phyloP scores from a whole-genome alignment of 305 asterid genomes.

The Nicotiana rustica region DNA sequence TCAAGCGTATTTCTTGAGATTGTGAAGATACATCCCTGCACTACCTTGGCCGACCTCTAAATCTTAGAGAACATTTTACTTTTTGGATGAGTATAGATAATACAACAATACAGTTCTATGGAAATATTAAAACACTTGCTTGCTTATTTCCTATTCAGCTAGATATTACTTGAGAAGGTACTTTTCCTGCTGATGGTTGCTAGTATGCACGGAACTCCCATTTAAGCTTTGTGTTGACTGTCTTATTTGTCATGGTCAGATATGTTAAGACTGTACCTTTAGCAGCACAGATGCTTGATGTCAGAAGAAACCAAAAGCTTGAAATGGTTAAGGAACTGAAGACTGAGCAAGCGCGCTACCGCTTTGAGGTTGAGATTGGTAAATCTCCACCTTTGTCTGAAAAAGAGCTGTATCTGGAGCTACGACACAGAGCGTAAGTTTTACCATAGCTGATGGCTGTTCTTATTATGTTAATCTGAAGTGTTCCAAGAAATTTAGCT shows the following conservation, averaged over 20 bases:
- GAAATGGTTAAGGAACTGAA: slow-evolving; percentile 83
- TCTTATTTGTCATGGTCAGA: slow-evolving; percentile 58
- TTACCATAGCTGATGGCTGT: slow-evolving; percentile 28
- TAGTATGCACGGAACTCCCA: not conserved
- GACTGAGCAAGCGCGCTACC: slow-evolving; percentile 81
- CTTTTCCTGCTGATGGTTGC: slow-evolving; percentile 31
- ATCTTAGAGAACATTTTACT: not conserved
- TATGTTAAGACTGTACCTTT: slow-evolving; percentile 94
- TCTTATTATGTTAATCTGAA: slow-evolving; percentile 10
- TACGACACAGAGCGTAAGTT: slow-evolving; percentile 86
- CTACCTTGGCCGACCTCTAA: slow-evolving; percentile 8
- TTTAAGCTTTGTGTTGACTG: slow-evolving; percentile 38
- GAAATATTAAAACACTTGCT: slow-evolving; percentile 23
- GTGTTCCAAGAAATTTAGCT: slow-evolving; percentile 22
- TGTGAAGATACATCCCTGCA: not conserved
- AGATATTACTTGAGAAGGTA: not conserved
- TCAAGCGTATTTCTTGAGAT: slow-evolving; percentile 30
- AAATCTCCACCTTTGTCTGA: slow-evolving; percentile 97
- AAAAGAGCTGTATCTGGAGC: slow-evolving; percentile 76
- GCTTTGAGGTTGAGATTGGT: slow-evolving; percentile 94
- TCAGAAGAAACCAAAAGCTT: slow-evolving; percentile 83
- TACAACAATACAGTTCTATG: slow-evolving; percentile 4
- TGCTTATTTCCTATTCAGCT: slow-evolving; percentile 29
- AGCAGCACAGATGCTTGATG: slow-evolving; percentile 87
- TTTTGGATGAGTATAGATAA: slow-evolving; percentile 2